These are phyloP conservation scores for Lepidium africanum DNA, from an alignment of 345 rosid species.

Conservation along the genomic window DNA sequence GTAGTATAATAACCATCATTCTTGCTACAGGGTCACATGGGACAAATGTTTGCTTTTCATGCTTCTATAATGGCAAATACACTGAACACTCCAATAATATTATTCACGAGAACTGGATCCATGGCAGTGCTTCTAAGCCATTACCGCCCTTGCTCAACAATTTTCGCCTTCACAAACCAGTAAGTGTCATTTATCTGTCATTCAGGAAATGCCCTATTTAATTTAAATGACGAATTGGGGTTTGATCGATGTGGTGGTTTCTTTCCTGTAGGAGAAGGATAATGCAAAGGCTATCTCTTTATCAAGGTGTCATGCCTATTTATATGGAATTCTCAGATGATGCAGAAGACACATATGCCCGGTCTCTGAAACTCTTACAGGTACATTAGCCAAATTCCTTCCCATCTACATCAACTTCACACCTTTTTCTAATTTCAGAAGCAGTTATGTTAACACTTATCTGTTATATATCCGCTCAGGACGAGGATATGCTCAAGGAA, in stretches of 20 bases:
- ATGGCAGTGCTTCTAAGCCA: slow-evolving; percentile 87
- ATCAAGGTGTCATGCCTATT: slow-evolving; percentile 88
- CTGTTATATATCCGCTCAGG: slow-evolving; percentile 34
- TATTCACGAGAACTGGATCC: slow-evolving; percentile 93
- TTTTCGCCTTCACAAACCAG: slow-evolving; percentile 95
- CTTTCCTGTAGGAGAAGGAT: slow-evolving; percentile 55
- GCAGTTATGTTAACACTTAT: neutral
- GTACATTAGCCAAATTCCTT: slow-evolving; percentile 24
- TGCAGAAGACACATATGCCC: slow-evolving; percentile 81
- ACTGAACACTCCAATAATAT: slow-evolving; percentile 65
- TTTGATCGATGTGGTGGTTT: neutral
- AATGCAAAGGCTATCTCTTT: slow-evolving; percentile 83
- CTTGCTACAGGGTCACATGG: slow-evolving; percentile 75
- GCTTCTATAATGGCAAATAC: slow-evolving; percentile 93
- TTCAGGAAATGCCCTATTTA: neutral
- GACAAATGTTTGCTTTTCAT: slow-evolving; percentile 98
- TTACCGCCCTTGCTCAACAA: slow-evolving; percentile 73
- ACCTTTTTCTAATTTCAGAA: neutral
- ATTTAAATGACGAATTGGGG: neutral
- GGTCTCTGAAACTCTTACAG: slow-evolving; percentile 60
- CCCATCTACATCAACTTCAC: neutral
- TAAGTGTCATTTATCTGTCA: slow-evolving; percentile 31
- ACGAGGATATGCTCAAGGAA: slow-evolving; percentile 51
- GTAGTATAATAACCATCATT: neutral
- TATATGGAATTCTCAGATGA: slow-evolving; percentile 81